These are phyloP conservation scores for Coniochaeta prunicola DNA, from an alignment of 2,329 filamentous ascomycete genomes.

Conservation along the genomic window DNA sequence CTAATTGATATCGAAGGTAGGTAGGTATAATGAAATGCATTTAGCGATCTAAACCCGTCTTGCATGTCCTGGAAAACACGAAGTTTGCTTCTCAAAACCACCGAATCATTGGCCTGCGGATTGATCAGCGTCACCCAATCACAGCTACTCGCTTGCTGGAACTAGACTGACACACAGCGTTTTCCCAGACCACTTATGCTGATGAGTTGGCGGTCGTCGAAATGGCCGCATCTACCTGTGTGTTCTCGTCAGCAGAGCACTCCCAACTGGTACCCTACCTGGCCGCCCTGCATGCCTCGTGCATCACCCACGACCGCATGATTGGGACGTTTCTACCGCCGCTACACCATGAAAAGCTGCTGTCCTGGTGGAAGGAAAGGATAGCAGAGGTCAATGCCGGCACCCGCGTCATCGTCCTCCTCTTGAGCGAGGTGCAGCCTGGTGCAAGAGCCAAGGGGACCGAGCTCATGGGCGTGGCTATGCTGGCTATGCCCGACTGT, in stretches of 20 bases:
- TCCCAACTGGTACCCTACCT: conserved; percentile 47
- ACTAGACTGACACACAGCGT: not conserved
- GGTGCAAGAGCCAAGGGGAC: conserved; percentile 29
- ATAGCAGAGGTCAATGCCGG: conserved; percentile 38
- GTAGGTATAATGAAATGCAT: too few species aligned
- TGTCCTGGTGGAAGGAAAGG: conserved; percentile 48
- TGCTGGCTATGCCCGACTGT: conserved; percentile 40
- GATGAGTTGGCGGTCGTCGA: not conserved
- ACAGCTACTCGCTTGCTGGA: not conserved
- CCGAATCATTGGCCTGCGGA: not conserved
- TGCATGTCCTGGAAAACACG: too few species aligned
- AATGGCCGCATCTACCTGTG: conserved; percentile 18
- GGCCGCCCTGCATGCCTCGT: conserved; percentile 49
- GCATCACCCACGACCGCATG: conserved; percentile 50
- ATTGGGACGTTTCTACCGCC: conserved; percentile 55
- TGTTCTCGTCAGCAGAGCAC: conserved; percentile 39
- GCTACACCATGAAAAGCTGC: conserved; percentile 46
- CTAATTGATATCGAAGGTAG: too few species aligned
- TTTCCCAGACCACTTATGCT: not conserved
- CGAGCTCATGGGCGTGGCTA: conserved; percentile 48
- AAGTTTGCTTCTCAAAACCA: not conserved
- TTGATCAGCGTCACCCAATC: not conserved
- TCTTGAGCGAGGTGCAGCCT: conserved; percentile 30
- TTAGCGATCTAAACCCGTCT: too few species aligned
- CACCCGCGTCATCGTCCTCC: conserved; percentile 44